Evolutionary conservation across 768 basidiomycete genomes (phyloP).

Genomic region (Russula emetica): DNA sequence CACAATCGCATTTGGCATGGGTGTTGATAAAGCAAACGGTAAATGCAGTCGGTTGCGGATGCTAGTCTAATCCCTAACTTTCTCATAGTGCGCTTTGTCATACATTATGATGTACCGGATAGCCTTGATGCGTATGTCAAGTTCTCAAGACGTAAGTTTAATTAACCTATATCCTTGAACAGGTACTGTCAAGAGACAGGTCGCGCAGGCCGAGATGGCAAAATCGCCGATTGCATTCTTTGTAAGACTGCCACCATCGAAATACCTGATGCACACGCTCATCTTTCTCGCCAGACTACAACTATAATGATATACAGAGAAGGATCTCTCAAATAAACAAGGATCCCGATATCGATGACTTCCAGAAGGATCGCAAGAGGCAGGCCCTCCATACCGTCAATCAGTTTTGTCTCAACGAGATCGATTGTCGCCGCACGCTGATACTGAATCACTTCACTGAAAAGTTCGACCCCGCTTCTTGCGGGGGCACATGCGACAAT

Average conservation of each 20-base stretch:
- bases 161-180: slow-evolving; percentile 16
- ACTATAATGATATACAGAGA: slow-evolving; percentile 51
- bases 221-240: slow-evolving; percentile 77
- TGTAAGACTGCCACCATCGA: slow-evolving; percentile 46
- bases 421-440: slow-evolving; percentile 82
- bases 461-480: slow-evolving; percentile 61
- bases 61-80: not conserved
- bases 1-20: slow-evolving; percentile 97
- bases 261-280: not conserved
- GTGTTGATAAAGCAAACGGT: slow-evolving; percentile 85
- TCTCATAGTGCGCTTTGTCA: slow-evolving; percentile 77
- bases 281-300: slow-evolving; percentile 51
- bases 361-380: slow-evolving; percentile 64
- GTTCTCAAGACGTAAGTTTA: not conserved
- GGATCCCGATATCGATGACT: slow-evolving; percentile 38
- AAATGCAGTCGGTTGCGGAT: slow-evolving; percentile 19
- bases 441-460: slow-evolving; percentile 90
- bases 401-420: slow-evolving; percentile 74
- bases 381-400: slow-evolving; percentile 64
- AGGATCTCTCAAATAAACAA: slow-evolving; percentile 59
- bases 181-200: slow-evolving; percentile 97
- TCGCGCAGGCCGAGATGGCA: slow-evolving; percentile 88
- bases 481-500: slow-evolving; percentile 76
- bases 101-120: slow-evolving; percentile 80
- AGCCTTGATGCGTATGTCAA: slow-evolving; percentile 71